These are phyloP conservation scores for cucumber (Cucumis sativus) DNA, from an alignment of 306 rosid genomes.

Conservation along the genomic window DNA sequence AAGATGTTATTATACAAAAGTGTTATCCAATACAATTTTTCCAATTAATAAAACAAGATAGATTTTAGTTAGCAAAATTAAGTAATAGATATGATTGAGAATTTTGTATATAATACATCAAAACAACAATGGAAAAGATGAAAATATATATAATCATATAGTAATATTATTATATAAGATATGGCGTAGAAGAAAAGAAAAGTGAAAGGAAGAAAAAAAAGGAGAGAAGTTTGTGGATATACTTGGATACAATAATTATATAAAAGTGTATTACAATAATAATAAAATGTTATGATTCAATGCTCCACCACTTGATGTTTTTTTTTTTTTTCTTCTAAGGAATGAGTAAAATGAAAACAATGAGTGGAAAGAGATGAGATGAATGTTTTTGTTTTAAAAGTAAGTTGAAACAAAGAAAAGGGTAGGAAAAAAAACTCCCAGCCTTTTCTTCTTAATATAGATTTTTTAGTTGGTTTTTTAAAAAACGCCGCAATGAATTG, in stretches of 20 bases:
- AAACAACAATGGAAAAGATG: too few species aligned
- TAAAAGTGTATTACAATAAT: background rate
- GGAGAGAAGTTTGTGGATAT: background rate
- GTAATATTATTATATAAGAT: too few species aligned
- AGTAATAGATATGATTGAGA: too few species aligned
- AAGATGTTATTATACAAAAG: too few species aligned
- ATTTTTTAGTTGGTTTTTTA: background rate
- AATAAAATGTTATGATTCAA: background rate
- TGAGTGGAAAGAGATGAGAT: background rate
- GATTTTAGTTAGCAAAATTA: background rate
- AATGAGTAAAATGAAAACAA: background rate
- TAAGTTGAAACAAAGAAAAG: background rate
- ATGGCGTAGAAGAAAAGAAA: background rate
- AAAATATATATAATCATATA: too few species aligned
- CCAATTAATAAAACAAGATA: too few species aligned
- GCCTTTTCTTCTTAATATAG: background rate
- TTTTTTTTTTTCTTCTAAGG: background rate
- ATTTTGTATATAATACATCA: background rate
- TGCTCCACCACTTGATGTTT: background rate
- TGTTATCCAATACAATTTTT: too few species aligned
- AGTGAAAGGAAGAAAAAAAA: background rate
- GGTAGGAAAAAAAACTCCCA: slow-evolving; percentile 2
- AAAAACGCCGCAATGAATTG: background rate
- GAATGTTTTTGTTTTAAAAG: background rate
- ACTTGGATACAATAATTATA: background rate